phyloP scores from a whole-genome alignment of 139 green algal genomes.

The Microglena sp. region DNA sequence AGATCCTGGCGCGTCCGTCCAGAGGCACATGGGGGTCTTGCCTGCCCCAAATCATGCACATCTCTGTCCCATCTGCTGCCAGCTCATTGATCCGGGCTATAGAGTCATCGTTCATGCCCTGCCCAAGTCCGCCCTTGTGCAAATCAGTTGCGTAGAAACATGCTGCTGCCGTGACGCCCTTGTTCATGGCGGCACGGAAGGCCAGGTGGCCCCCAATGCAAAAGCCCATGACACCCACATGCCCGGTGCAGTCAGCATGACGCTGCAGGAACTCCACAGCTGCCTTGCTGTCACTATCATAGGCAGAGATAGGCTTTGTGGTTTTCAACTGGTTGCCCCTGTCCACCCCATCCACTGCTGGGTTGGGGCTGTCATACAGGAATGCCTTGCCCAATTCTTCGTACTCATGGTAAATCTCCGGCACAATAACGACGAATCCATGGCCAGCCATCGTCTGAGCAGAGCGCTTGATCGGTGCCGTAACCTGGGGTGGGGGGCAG shows the following conservation, averaged over 20 bases:
- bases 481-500: too few relatives aligned
- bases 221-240: conserved; percentile 4
- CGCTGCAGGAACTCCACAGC: background rate
- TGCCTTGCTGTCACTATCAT: background rate
- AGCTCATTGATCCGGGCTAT: background rate
- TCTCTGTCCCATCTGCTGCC: background rate
- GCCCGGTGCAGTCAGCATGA: background rate
- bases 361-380: background rate
- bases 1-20: background rate
- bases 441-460: background rate
- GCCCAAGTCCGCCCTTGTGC: background rate
- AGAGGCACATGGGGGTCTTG: background rate
- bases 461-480: background rate
- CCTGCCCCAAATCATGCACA: background rate
- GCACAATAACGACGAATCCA: background rate
- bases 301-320: background rate
- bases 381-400: background rate
- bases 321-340: background rate
- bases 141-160: conserved; percentile 1
- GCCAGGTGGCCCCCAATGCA: conserved; percentile 4
- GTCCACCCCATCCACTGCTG: background rate
- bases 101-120: conserved; percentile 1
- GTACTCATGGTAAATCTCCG: conserved; percentile 6
- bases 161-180: background rate
- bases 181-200: background rate